Evolutionary conservation across 805 yeast genomes (phyloP).

Genomic region (Metschnikowia aberdeeniae): DNA sequence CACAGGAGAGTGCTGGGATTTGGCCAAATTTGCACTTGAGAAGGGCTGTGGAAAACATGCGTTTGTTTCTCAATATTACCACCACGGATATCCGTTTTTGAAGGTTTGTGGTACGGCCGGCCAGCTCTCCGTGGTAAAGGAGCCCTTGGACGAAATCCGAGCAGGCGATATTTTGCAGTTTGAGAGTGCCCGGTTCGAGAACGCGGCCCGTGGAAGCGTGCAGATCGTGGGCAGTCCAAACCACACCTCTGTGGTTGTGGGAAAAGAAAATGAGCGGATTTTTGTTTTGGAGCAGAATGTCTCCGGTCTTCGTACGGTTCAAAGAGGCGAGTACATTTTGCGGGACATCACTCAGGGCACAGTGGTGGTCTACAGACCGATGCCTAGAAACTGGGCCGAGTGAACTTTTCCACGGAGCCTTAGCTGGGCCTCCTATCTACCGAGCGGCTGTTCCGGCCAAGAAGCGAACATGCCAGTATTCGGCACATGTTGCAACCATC

Average conservation of each 20-base stretch:
- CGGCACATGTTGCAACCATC: background rate
- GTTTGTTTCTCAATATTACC: constrained; percentile 44
- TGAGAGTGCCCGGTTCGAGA: constrained; percentile 36
- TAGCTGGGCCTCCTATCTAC: no score
- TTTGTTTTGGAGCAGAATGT: constrained; percentile 49
- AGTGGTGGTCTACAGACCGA: constrained; percentile 45
- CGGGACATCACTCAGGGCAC: constrained; percentile 40
- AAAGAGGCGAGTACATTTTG: constrained; percentile 35
- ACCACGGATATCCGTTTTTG: constrained; percentile 45
- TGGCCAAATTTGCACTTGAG: constrained; percentile 50
- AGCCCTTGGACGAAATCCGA: constrained; percentile 37
- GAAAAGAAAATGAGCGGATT: constrained; percentile 26
- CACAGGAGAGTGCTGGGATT: constrained; percentile 59
- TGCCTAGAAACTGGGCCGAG: constrained; percentile 42
- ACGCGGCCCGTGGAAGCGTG: constrained; percentile 29
- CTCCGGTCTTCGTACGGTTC: constrained; percentile 38
- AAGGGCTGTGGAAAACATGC: constrained; percentile 58
- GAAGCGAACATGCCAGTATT: background rate
- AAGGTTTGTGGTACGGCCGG: constrained; percentile 25
- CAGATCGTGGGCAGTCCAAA: constrained; percentile 49
- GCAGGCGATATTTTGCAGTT: constrained; percentile 58
- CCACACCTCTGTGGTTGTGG: constrained; percentile 43
- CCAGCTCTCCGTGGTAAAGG: constrained; percentile 4
- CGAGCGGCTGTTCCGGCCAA: no score
- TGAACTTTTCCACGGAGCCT: no score